Evolutionary conservation across 1,284 basidiomycete genomes (phyloP).

Genomic region (Tetrapyrgos nigripes): DNA sequence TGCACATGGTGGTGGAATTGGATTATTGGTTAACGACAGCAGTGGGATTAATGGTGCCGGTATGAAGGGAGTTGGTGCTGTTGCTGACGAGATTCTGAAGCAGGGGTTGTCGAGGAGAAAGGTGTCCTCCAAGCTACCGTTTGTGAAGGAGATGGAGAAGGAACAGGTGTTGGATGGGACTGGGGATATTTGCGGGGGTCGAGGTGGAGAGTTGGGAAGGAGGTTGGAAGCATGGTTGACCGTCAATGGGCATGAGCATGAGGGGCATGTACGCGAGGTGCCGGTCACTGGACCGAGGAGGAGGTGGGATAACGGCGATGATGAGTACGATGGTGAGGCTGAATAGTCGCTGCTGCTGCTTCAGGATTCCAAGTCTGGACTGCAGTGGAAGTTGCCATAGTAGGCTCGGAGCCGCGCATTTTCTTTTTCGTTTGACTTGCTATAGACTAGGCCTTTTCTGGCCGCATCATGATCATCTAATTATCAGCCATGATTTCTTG

Average conservation of each 20-base stretch:
- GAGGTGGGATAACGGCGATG: slow-evolving; percentile 16
- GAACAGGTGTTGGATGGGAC: slow-evolving; percentile 72
- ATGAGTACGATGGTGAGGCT: not conserved
- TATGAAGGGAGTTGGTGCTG: slow-evolving; percentile 10
- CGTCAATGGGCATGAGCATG: slow-evolving; percentile 37
- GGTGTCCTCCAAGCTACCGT: slow-evolving; percentile 45
- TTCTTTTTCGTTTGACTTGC: not conserved
- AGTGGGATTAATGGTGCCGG: not conserved
- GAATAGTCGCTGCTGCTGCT: not conserved
- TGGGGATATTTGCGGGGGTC: slow-evolving; percentile 77
- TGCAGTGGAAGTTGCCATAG: no score
- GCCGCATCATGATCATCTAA: not conserved
- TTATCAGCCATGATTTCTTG: not conserved
- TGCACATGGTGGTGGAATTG: not conserved
- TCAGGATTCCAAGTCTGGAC: not conserved
- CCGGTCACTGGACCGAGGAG: slow-evolving; percentile 14
- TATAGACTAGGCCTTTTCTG: not conserved
- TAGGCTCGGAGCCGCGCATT: no score
- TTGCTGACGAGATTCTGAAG: slow-evolving; percentile 11
- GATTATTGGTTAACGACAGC: not conserved
- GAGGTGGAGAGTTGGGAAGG: slow-evolving; percentile 76
- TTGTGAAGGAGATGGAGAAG: slow-evolving; percentile 56
- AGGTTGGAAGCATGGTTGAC: slow-evolving; percentile 75
- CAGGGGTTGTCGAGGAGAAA: slow-evolving; percentile 21
- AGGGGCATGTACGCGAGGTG: not conserved